Evolutionary conservation across 2,329 filamentous ascomycete species (phyloP).

Genomic region (Fusarium neocosmosporiellum): DNA sequence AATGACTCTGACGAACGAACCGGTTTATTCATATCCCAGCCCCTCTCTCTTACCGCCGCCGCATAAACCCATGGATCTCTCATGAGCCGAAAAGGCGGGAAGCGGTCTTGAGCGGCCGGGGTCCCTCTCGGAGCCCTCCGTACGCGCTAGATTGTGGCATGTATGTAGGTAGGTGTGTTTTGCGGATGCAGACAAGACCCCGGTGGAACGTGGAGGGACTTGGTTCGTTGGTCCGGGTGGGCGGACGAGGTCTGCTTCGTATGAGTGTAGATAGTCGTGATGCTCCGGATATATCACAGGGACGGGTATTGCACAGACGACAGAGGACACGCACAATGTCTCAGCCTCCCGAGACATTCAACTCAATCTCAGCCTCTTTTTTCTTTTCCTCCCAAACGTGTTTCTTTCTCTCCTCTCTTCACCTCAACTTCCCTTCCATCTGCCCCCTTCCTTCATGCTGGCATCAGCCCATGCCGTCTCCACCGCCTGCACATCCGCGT

Average conservation of each 20-base stretch:
- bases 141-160: background rate
- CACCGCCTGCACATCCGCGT: slow-evolving; percentile 20
- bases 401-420: background rate
- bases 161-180: slow-evolving; percentile 16
- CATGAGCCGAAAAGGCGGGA: slow-evolving; percentile 21
- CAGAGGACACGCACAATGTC: background rate
- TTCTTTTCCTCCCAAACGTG: background rate
- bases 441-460: slow-evolving; percentile 11
- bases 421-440: background rate
- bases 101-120: slow-evolving; percentile 5
- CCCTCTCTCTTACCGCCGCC: background rate
- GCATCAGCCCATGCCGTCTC: slow-evolving; percentile 23
- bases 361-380: background rate
- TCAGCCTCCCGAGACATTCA: background rate
- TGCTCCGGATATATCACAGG: background rate
- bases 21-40: slow-evolving; percentile 3
- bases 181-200: slow-evolving; percentile 9
- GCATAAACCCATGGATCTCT: slow-evolving; percentile 4
- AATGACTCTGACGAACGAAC: background rate
- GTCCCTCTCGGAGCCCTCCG: slow-evolving; percentile 13
- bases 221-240: slow-evolving; percentile 27
- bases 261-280: background rate
- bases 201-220: slow-evolving; percentile 32
- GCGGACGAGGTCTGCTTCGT: background rate
- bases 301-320: background rate